These are phyloP conservation scores for Pichia phayaonensis DNA, from an alignment of 805 yeast species.

Conservation along the genomic window DNA sequence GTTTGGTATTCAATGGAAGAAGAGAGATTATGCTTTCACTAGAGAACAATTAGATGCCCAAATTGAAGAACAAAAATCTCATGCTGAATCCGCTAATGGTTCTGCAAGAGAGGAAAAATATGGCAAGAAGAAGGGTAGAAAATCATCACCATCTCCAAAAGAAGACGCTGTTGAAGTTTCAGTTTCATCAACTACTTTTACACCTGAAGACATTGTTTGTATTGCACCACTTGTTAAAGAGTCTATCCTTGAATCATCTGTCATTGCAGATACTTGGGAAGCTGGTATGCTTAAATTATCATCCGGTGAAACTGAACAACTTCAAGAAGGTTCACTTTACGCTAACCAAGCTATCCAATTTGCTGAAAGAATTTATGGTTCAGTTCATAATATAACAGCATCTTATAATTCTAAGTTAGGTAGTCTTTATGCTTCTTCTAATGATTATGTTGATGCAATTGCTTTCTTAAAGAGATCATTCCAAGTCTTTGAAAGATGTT, in stretches of 20 bases:
- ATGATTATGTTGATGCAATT: conserved; percentile 4
- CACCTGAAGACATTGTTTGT: conserved; percentile 54
- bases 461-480: conserved; percentile 58
- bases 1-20: conserved; percentile 81
- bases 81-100: background rate
- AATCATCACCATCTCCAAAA: conserved; percentile 11
- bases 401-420: conserved; percentile 60
- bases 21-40: conserved; percentile 42
- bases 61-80: conserved; percentile 9
- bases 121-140: conserved; percentile 28
- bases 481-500: conserved; percentile 67
- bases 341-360: conserved; percentile 64
- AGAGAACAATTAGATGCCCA: conserved; percentile 31
- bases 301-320: conserved; percentile 26
- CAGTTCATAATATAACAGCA: conserved; percentile 72
- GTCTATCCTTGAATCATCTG: conserved; percentile 54
- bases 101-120: conserved; percentile 20
- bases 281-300: conserved; percentile 39
- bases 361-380: conserved; percentile 78
- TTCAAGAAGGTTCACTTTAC: conserved; percentile 53
- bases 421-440: conserved; percentile 5
- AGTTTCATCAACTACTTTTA: conserved; percentile 35
- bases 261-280: conserved; percentile 70
- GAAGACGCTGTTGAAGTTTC: conserved; percentile 15
- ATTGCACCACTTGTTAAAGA: conserved; percentile 74